Evolutionary conservation across 2,329 filamentous ascomycete species (phyloP).

Genomic region (Sphaerulina musiva): DNA sequence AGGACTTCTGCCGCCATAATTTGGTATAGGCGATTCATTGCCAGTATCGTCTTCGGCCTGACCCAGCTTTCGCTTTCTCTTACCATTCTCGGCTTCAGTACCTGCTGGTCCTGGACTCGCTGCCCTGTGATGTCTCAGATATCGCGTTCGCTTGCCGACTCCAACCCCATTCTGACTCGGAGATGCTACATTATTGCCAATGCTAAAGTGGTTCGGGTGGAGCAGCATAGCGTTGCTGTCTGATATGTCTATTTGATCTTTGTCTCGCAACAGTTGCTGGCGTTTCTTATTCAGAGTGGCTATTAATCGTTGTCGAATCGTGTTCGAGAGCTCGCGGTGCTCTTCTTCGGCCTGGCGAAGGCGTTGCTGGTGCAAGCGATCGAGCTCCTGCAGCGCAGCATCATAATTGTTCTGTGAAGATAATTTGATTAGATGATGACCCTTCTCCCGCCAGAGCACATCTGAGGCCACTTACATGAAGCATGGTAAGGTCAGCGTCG

Average conservation of each 20-base stretch:
- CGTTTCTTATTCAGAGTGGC: conserved; percentile 53
- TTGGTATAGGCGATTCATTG: conserved; percentile 51
- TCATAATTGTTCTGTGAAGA: conserved; percentile 51
- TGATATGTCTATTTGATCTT: conserved; percentile 60
- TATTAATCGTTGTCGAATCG: conserved; percentile 56
- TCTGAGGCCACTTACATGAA: conserved; percentile 57
- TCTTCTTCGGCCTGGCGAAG: conserved; percentile 58
- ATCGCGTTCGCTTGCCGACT: conserved; percentile 54
- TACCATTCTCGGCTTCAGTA: conserved; percentile 41
- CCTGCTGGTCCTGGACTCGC: conserved; percentile 24
- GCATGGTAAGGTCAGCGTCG: conserved; percentile 72
- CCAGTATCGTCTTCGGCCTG: conserved; percentile 50
- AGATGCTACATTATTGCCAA: conserved; percentile 54
- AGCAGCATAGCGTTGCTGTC: conserved; percentile 60
- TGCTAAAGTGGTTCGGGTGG: conserved; percentile 60
- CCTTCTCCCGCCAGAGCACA: neutral
- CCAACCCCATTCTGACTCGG: conserved; percentile 50
- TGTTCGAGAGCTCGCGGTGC: conserved; percentile 52
- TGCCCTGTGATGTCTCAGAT: conserved; percentile 51
- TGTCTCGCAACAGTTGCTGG: conserved; percentile 54
- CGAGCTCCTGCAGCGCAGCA: conserved; percentile 49
- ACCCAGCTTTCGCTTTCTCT: conserved; percentile 53
- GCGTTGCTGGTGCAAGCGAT: conserved; percentile 53
- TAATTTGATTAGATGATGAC: neutral
- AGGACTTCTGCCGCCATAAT: conserved; percentile 44